These are phyloP conservation scores for Phalaenopsis equestris DNA, from an alignment of 106 monocot species.

Conservation along the genomic window DNA sequence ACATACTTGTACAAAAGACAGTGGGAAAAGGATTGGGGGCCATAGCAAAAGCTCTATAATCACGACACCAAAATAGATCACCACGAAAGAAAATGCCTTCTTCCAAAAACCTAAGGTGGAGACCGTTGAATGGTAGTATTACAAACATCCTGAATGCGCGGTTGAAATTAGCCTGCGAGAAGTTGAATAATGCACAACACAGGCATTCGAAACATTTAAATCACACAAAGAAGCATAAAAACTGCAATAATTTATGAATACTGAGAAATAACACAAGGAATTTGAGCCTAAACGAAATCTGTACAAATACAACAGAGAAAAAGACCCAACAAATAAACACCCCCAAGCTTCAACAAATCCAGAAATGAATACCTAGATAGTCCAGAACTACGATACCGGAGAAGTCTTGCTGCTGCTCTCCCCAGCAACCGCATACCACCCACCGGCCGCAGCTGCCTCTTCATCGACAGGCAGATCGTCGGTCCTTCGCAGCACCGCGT, in stretches of 20 bases:
- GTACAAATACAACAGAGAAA: neutral
- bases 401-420: neutral
- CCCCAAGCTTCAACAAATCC: neutral
- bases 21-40: too few species aligned
- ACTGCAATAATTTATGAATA: neutral
- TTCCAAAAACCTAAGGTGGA: too few species aligned
- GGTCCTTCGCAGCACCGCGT: slow-evolving; percentile 44
- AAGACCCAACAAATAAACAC: too few species aligned
- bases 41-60: too few species aligned
- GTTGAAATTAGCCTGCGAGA: too few species aligned
- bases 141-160: too few species aligned
- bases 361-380: neutral
- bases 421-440: slow-evolving; percentile 33
- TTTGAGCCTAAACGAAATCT: neutral
- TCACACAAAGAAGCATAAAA: neutral
- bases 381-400: neutral
- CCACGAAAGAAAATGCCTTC: too few species aligned
- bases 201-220: neutral
- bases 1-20: too few species aligned
- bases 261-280: neutral
- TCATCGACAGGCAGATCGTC: slow-evolving; percentile 44
- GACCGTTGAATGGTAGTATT: too few species aligned
- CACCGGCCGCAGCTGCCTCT: slow-evolving; percentile 20
- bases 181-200: too few species aligned
- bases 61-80: too few species aligned